These are phyloP conservation scores for Fomitopsis pulvina DNA, from an alignment of 768 basidiomycete genomes.

Conservation along the genomic window DNA sequence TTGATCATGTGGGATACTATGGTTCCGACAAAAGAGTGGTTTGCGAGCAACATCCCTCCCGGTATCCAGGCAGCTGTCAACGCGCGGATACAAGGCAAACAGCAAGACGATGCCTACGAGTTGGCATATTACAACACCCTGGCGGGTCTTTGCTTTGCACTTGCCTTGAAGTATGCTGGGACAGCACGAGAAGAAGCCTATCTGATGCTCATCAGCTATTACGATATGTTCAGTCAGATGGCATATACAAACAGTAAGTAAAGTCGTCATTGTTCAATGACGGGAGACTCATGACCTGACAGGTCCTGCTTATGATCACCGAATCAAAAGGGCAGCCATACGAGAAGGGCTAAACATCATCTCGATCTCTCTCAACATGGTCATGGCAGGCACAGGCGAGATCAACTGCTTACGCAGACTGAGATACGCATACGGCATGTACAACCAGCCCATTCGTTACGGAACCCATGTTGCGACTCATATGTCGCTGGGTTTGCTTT, in stretches of 20 bases:
- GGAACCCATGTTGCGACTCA: conserved; percentile 89
- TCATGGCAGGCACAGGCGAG: conserved; percentile 98
- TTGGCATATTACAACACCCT: conserved; percentile 89
- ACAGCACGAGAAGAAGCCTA: conserved; percentile 91
- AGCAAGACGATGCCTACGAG: conserved; percentile 67
- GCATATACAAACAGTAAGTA: conserved; percentile 61
- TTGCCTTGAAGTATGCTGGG: conserved; percentile 91
- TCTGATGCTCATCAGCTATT: conserved; percentile 70
- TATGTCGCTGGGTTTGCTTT: conserved; percentile 84
- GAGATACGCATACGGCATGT: conserved; percentile 86
- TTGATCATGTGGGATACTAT: conserved; percentile 88
- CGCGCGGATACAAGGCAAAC: conserved; percentile 37
- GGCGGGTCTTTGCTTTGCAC: conserved; percentile 85
- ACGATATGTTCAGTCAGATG: conserved; percentile 70
- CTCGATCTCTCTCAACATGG: conserved; percentile 79
- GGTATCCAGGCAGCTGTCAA: conserved; percentile 59
- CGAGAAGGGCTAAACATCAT: conserved; percentile 86
- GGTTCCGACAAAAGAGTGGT: conserved; percentile 66
- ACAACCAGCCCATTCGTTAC: conserved; percentile 66
- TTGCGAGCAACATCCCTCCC: conserved; percentile 59
- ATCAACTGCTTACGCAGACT: conserved; percentile 82
- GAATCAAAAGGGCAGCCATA: conserved; percentile 81
- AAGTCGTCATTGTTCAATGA: conserved; percentile 1
- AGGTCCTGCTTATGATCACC: conserved; percentile 81
- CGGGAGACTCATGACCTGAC: not conserved